phyloP scores from a whole-genome alignment of 768 basidiomycete species.

The Boletus reticuloceps region DNA sequence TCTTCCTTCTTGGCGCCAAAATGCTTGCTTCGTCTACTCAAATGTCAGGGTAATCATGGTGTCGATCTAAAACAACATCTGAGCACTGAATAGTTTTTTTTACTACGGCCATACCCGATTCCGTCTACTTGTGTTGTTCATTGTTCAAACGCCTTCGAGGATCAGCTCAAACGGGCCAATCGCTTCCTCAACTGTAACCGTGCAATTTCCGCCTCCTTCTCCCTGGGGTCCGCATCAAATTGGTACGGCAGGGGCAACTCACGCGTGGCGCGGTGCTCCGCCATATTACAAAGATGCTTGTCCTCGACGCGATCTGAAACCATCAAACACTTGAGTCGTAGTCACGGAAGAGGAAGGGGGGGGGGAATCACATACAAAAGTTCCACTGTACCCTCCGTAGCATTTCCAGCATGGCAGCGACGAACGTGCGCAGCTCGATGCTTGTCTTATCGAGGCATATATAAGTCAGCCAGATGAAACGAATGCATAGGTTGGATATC shows the following conservation, averaged over 20 bases:
- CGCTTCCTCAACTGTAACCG: constrained; percentile 14
- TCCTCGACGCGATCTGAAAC: constrained; percentile 74
- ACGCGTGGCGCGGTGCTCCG: constrained; percentile 70
- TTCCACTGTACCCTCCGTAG: constrained; percentile 89
- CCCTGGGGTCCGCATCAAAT: constrained; percentile 45
- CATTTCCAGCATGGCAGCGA: constrained; percentile 72
- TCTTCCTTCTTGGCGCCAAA: too few species aligned
- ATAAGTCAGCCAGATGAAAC: constrained; percentile 84
- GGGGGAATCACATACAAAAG: constrained; percentile 55
- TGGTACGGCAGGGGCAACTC: constrained; percentile 84
- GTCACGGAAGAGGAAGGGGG: constrained; percentile 4
- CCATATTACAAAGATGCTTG: constrained; percentile 91
- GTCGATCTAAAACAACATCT: too few species aligned
- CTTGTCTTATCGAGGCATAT: constrained; percentile 51
- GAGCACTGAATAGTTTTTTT: too few species aligned
- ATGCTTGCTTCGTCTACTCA: too few species aligned
- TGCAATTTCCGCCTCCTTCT: constrained; percentile 35
- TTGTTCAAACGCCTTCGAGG: too few species aligned
- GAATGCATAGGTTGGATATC: constrained; percentile 69
- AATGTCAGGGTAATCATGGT: too few species aligned
- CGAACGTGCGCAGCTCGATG: constrained; percentile 58
- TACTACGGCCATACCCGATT: too few species aligned
- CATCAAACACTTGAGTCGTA: neutral
- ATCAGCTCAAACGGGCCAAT: constrained; percentile 18
- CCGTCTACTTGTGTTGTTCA: too few species aligned